These are phyloP conservation scores for Dothiorella sarmentorum DNA, from an alignment of 2,329 filamentous ascomycete species.

Conservation along the genomic window DNA sequence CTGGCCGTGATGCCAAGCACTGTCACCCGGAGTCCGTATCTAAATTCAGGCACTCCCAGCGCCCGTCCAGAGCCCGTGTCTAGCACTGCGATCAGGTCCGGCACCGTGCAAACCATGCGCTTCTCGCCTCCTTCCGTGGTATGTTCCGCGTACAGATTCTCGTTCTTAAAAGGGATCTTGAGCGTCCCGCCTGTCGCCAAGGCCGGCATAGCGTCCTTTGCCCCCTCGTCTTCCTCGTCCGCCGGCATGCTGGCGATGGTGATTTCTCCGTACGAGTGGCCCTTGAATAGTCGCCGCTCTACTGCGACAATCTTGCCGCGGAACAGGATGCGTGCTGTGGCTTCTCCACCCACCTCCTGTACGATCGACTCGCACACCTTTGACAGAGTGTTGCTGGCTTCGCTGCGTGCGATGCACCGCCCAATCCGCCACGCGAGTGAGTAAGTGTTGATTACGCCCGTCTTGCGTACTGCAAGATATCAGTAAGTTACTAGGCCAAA, in stretches of 20 bases:
- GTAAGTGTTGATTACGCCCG: conserved; percentile 39
- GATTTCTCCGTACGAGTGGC: conserved; percentile 59
- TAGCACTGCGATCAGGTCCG: conserved; percentile 23
- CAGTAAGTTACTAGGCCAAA: conserved; percentile 19
- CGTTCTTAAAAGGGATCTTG: conserved; percentile 70
- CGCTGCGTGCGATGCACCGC: conserved; percentile 54
- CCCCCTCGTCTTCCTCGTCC: conserved; percentile 26
- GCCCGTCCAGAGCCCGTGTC: conserved; percentile 14
- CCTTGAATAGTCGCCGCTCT: conserved; percentile 54
- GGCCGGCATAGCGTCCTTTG: conserved; percentile 14
- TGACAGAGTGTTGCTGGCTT: conserved; percentile 43
- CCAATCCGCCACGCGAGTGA: conserved; percentile 54
- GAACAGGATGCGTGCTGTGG: conserved; percentile 56
- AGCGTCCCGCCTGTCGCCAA: conserved; percentile 41
- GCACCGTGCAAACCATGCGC: conserved; percentile 47
- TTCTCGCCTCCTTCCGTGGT: conserved; percentile 33
- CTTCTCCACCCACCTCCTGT: conserved; percentile 41
- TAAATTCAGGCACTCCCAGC: conserved; percentile 17
- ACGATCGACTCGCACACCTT: conserved; percentile 40
- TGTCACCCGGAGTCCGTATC: conserved; percentile 15
- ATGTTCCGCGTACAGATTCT: conserved; percentile 61
- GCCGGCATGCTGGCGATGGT: conserved; percentile 43
- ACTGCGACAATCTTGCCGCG: conserved; percentile 63
- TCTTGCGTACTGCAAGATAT: conserved; percentile 23
- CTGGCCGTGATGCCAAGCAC: conserved; percentile 18